Percentiles rank a stretch among this genome's conserved stretches.
phyloP scores from a whole-genome alignment of 257 asterid species.

The Rehmannia glutinosa region DNA sequence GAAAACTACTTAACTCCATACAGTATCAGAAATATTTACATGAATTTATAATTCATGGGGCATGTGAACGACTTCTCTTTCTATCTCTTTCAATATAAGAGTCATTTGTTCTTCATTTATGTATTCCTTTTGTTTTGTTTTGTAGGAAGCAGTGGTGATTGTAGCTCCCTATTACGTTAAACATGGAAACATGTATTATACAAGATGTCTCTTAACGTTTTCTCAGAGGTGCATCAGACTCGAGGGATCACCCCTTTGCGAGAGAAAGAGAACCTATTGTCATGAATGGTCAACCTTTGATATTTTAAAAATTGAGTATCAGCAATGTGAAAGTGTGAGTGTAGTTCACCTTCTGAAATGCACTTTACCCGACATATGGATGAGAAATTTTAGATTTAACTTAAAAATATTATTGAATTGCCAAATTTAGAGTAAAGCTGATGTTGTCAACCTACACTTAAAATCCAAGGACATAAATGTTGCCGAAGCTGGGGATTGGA shows the following conservation, averaged over 20 bases:
- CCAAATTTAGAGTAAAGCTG: constrained; percentile 47
- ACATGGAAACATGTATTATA: constrained; percentile 35
- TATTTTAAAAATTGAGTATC: constrained; percentile 40
- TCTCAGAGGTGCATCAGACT: constrained; percentile 49
- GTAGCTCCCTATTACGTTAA: constrained; percentile 50
- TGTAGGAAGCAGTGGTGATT: constrained; percentile 60
- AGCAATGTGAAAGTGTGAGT: constrained; percentile 57
- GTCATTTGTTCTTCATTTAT: constrained; percentile 16
- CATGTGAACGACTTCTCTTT: not conserved
- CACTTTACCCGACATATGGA: not conserved
- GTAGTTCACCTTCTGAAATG: constrained; percentile 19
- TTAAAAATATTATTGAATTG: not conserved
- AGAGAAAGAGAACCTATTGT: constrained; percentile 21
- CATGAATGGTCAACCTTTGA: constrained; percentile 47
- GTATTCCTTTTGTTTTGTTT: not conserved
- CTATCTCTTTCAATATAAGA: not conserved
- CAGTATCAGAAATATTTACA: not conserved
- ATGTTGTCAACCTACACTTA: constrained; percentile 37
- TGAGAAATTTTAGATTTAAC: not conserved
- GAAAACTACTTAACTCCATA: not conserved
- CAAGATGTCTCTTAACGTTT: constrained; percentile 46
- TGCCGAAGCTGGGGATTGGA: constrained; percentile 14
- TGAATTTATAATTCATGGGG: constrained; percentile 12
- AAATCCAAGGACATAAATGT: constrained; percentile 29
- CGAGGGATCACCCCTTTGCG: constrained; percentile 35